Percentiles rank a stretch among this genome's conserved stretches.
Evolutionary conservation across 257 asterid genomes (phyloP).

Genomic region (Jasminum sambac): DNA sequence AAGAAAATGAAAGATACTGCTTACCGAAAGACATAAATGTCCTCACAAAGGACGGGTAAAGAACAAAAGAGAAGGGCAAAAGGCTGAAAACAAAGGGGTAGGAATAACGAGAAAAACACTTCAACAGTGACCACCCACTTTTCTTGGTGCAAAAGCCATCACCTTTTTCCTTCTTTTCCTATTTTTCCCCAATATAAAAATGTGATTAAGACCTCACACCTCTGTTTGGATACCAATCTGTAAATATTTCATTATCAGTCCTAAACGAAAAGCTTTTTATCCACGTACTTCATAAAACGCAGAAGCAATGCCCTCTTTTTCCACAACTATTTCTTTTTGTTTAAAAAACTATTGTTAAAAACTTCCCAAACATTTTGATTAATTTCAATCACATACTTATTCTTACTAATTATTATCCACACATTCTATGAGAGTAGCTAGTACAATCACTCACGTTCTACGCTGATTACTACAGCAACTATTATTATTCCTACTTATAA

Average conservation of each 20-base stretch:
- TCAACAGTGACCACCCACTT: slow-evolving; percentile 52
- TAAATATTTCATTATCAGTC: neutral
- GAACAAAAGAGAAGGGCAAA: slow-evolving; percentile 43
- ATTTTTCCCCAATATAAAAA: slow-evolving; percentile 29
- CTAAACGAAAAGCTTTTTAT: too few species aligned
- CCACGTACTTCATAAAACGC: too few species aligned
- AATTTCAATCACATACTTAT: too few species aligned
- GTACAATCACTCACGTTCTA: too few species aligned
- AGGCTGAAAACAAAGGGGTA: slow-evolving; percentile 32
- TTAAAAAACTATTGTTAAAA: too few species aligned
- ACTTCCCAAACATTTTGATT: too few species aligned
- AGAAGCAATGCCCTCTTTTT: too few species aligned
- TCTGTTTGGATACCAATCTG: slow-evolving; percentile 21
- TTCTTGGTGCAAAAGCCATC: slow-evolving; percentile 54
- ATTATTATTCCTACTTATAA: too few species aligned
- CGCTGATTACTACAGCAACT: too few species aligned
- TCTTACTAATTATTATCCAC: too few species aligned
- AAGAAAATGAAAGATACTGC: slow-evolving; percentile 19
- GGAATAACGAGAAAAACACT: slow-evolving; percentile 55
- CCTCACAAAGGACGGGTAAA: slow-evolving; percentile 43
- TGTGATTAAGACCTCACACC: slow-evolving; percentile 52
- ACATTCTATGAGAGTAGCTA: too few species aligned
- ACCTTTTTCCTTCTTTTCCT: slow-evolving; percentile 43
- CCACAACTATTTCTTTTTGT: too few species aligned
- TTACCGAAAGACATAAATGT: slow-evolving; percentile 32